Percentiles rank a stretch among this genome's conserved stretches.
phyloP scores from a whole-genome alignment of 495 filamentous ascomycete genomes.

The Daldinia caldariorum region DNA sequence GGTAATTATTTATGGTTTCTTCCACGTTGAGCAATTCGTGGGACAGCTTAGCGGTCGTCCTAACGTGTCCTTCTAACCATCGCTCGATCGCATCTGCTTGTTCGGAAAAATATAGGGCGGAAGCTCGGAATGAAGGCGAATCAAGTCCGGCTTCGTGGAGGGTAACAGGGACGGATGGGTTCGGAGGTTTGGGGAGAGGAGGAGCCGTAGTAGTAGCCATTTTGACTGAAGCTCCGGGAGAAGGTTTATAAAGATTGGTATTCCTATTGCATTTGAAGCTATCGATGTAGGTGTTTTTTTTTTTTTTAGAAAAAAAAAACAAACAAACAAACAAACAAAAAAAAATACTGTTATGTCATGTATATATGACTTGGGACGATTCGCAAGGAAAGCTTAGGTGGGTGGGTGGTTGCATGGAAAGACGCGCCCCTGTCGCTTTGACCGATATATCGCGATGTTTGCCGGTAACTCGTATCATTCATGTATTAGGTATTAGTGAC shows the following conservation, averaged over 20 bases:
- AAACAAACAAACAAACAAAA: too few species aligned
- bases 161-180: constrained; percentile 74
- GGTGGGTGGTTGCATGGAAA: too few species aligned
- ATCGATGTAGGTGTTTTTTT: too few species aligned
- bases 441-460: background rate
- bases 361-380: background rate
- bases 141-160: constrained; percentile 96
- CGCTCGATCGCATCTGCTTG: constrained; percentile 90
- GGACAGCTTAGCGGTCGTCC: constrained; percentile 77
- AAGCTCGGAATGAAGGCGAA: constrained; percentile 92
- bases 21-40: constrained; percentile 78
- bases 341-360: constrained; percentile 6
- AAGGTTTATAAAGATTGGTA: constrained; percentile 5
- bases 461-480: constrained; percentile 2
- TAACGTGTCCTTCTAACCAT: constrained; percentile 91
- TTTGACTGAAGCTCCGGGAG: constrained; percentile 22
- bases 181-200: constrained; percentile 43
- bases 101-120: constrained; percentile 86
- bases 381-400: constrained; percentile 10
- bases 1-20: constrained; percentile 74
- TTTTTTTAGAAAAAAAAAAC: too few species aligned
- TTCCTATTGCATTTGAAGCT: constrained; percentile 33
- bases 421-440: constrained; percentile 21
- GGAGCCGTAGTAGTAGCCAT: constrained; percentile 34
- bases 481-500: background rate